A percentile compares a stretch with the other conserved stretches of the same genome.
phyloP scores from a whole-genome alignment of 1,284 basidiomycete genomes.

The Ganoderma multipileum region DNA sequence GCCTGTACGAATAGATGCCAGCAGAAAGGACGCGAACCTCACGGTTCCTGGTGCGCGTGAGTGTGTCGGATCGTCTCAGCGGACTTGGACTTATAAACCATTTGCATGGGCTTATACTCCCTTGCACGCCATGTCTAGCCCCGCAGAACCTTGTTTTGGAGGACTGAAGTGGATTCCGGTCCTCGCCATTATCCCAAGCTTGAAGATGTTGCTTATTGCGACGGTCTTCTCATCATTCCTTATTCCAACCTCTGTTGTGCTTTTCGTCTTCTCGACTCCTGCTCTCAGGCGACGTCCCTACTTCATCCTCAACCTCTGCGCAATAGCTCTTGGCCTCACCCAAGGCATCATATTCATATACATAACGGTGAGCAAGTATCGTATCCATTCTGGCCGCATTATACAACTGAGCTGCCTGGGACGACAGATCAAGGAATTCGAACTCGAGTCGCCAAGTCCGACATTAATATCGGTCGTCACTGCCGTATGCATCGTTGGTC shows the following conservation, averaged over 20 bases:
- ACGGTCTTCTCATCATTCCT: slow-evolving; percentile 26
- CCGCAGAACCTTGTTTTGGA: not conserved
- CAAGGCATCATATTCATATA: slow-evolving; percentile 16
- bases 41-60: not conserved
- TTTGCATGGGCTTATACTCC: not conserved
- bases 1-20: not conserved
- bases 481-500: slow-evolving; percentile 18
- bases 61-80: not conserved
- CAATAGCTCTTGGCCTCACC: slow-evolving; percentile 29
- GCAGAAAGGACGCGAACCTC: not conserved
- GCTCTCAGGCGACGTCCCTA: slow-evolving; percentile 32
- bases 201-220: slow-evolving; percentile 25
- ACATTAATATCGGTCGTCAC: slow-evolving; percentile 7
- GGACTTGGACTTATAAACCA: not conserved
- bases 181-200: not conserved
- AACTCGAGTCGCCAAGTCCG: not conserved
- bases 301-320: slow-evolving; percentile 36
- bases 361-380: not conserved
- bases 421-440: not conserved
- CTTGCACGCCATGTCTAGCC: not conserved
- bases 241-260: slow-evolving; percentile 30
- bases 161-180: not conserved
- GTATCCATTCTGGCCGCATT: not conserved
- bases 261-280: slow-evolving; percentile 35
- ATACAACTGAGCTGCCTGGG: not conserved